Base-by-base conservation (phyloP, 441 rosid genomes). In the Adansonia gregorii region DNA sequence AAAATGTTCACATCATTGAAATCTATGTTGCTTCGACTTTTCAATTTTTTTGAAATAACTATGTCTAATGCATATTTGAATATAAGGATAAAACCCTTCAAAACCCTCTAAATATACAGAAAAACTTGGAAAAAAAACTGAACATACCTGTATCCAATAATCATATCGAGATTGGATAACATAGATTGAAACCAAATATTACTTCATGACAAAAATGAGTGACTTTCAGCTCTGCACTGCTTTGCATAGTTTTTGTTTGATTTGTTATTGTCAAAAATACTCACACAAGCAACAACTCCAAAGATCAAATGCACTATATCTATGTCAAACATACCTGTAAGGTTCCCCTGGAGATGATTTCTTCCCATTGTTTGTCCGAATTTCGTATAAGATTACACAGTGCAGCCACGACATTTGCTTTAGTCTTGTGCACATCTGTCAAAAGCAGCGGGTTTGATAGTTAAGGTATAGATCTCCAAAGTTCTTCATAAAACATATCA, bases 321-420 rank as follows among this genome's bases (percentile, higher is more conserved):
- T 7, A 24, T 24, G 27, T 24, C 27, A 24, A 24, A 71, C 86
- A 63, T 75, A 96, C 99, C 98, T 93, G 97, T 91, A 96, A 84
- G 74, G 99, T 97, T 83, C 98, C 98, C 82, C 87, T 88, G 46
- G 93, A 86, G 78, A 94, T 91, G 15, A 96, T 93, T 82, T 96
- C 99, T 78, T 90, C 97, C 69, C 98, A 93, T 39, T 94, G 94
- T 77, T 84, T 89, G 87, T 87, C 89, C 22, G 99, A 94, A 79
- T 96, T 96, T 61, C 98, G 98, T 55, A 94, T 97, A 49, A 96
- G 99, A 85, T 96, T 96, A 80, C 98, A 93, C 60, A 96, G 79
- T 17, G 98, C 99, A 76, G 98, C 99, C 3, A 97, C 97, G 67
- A 98, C 99, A 83, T 96, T 96, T 76, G 95, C 97, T 85, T 90